Percentiles rank a stretch among this genome's conserved stretches.
phyloP scores from a whole-genome alignment of 2,329 filamentous ascomycete species.

The Beauveria bassiana region DNA sequence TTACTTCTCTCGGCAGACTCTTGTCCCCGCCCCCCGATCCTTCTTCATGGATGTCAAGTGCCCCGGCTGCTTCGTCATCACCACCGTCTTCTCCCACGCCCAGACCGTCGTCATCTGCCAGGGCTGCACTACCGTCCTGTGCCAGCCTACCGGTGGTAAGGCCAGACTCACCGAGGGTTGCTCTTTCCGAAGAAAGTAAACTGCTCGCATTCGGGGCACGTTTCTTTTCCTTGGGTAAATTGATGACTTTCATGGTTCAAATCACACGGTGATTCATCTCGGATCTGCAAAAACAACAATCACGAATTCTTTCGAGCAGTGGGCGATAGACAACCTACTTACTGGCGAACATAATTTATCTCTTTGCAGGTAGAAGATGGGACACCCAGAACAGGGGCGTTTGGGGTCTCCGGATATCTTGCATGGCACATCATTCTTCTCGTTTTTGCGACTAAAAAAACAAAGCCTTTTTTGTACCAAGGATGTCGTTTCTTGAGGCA shows the following conservation, averaged over 20 bases:
- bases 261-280: constrained; percentile 45
- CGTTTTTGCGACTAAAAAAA: constrained; percentile 33
- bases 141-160: constrained; percentile 99
- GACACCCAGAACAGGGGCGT: constrained; percentile 61
- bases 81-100: constrained; percentile 99
- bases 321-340: constrained; percentile 39
- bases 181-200: constrained; percentile 99
- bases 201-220: constrained; percentile 32
- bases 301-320: constrained; percentile 31
- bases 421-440: constrained; percentile 50
- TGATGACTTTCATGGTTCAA: constrained; percentile 41
- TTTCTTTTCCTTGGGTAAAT: constrained; percentile 41
- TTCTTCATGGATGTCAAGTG: constrained; percentile 99
- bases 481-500: constrained; percentile 35
- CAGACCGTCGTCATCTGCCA: constrained; percentile 99
- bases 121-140: constrained; percentile 98
- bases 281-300: constrained; percentile 48
- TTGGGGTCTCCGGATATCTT: constrained; percentile 75
- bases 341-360: constrained; percentile 36
- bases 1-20: constrained; percentile 48
- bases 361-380: constrained; percentile 66
- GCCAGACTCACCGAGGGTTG: constrained; percentile 98
- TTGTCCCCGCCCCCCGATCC: constrained; percentile 92
- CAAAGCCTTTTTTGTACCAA: constrained; percentile 33
- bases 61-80: constrained; percentile 99